phyloP scores from a whole-genome alignment of 768 basidiomycete genomes.

The Hortiboletus campestris region DNA sequence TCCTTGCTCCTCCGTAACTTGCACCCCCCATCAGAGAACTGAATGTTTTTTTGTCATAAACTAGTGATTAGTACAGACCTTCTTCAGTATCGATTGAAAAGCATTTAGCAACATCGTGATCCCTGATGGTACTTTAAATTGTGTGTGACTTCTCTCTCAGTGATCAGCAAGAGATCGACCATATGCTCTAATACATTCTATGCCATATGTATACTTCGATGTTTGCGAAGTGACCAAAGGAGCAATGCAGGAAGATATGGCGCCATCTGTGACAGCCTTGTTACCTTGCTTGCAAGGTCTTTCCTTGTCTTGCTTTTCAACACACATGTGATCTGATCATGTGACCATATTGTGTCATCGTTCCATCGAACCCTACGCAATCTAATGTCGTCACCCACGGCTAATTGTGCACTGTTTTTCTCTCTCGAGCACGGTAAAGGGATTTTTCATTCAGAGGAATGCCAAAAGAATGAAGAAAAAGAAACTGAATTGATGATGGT shows the following conservation, averaged over 20 bases:
- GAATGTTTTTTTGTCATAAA: not conserved
- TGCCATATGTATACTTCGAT: constrained; percentile 41
- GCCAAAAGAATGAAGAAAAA: too few relatives aligned
- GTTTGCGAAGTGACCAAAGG: constrained; percentile 44
- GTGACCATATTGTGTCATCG: too few relatives aligned
- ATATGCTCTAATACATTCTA: constrained; percentile 31
- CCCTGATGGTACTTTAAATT: constrained; percentile 28
- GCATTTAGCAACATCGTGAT: constrained; percentile 27
- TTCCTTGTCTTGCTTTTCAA: too few relatives aligned
- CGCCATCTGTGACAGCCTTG: constrained; percentile 38
- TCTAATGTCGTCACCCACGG: too few relatives aligned
- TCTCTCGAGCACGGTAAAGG: too few relatives aligned
- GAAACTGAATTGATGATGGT: too few relatives aligned
- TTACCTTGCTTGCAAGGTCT: too few relatives aligned
- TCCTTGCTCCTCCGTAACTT: constrained; percentile 1
- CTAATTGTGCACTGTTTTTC: too few relatives aligned
- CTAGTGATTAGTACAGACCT: constrained; percentile 15
- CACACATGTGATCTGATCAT: too few relatives aligned
- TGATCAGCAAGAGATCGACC: constrained; percentile 37
- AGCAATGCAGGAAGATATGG: constrained; percentile 31
- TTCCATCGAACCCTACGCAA: too few relatives aligned
- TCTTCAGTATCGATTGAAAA: constrained; percentile 36
- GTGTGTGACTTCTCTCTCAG: constrained; percentile 23
- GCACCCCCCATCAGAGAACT: not conserved
- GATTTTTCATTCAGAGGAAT: too few relatives aligned